Base-by-base conservation (phyloP, 257 asterid genomes). In the Penstemon barbatus region DNA sequence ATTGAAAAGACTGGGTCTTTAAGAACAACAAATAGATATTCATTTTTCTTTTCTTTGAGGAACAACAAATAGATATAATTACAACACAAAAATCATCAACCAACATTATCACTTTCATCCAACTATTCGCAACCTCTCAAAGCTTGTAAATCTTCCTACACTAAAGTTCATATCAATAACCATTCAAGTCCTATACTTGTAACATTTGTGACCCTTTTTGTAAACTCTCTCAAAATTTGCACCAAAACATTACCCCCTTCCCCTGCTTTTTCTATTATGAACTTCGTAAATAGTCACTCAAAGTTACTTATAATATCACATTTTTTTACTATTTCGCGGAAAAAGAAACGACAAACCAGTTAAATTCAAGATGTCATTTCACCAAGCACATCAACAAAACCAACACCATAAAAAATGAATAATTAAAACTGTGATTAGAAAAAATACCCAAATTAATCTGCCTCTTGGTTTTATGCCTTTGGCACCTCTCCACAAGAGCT, bases 391-490 rank as follows among this genome's bases (percentile, higher is more conserved):
- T 50, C 19, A 19, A 46, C n/a, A 41, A 40, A 3, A 40, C 50
- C 37, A 58, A 40, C 3, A 12, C 58, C 45, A 3, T 42, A 77
- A 61, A 45, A 15, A 67, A 9, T 15, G 18, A 51, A 58, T 57
- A 6, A 7, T 19, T 6, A 36, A 68, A 54, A 46, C 50, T 36
- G 13, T 55, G 63, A 65, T 57, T 52, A 44, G 18, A 2, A 7
- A 66, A 55, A 75, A n/a, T 67, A 90, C 97, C 99, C 73, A 90
- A 78, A 89, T 90, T 90, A 38, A 93, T 79, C 85, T 90, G 97
- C 74, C 82, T 81, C 80, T 89, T 90, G 19, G 90, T 79, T 65
- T 70, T 85, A 64, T 77, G 86, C 85, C 94, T 83, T 64, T 85
- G 96, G 65, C 81, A 90, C 69, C 80, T 78, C 69, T 85, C 91